Base-by-base conservation (phyloP, 2,329 filamentous ascomycete species). In the Phyllosticta citriasiana region DNA sequence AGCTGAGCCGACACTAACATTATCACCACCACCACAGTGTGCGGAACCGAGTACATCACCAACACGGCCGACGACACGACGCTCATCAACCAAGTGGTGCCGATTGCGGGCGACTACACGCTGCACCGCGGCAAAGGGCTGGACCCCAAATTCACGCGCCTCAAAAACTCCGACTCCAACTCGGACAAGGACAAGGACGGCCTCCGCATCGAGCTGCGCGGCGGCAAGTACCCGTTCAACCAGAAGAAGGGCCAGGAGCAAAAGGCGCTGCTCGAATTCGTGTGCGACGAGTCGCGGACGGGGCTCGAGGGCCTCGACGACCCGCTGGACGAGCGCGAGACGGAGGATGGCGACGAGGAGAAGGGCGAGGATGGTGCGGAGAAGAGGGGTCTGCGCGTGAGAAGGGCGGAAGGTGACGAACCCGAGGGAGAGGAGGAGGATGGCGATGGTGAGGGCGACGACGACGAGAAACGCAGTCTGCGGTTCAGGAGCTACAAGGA, bases 241-340 rank as follows among this genome's bases (percentile, higher is more conserved):
- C 79, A 80, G 59, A 77, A 80, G 56, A 78, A 80, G 6, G 77
- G 69, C 62, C 70, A 67, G 27, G 78, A 83, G 63, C 88, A 95
- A 73, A 86, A 84, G 69, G 89, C 91, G 3, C 82, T 96, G 9
- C 83, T 97, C 59, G 89, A 96, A 68, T 91, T 97, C 67, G 72
- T 92, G 22, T 99, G 94, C 75, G 88, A 96, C 69, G 78, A 76
- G 30, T 80, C 87, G 1, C 81, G 83, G 66, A 86, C 85, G 8
- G 92, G 79, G 24, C 65, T 67, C 40, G 66, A 72, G 51, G 82
- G 83, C 68, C 78, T 78, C 14, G 65, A 64, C 4, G 83, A 81
- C 71, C 40, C 40, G 2, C 64, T 70, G 30, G 65, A 67, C 35
- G 64, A 65, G 25, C 71, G 75, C 53, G 69, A 68, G 19, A 69